Conservation (phyloP, 1,284 basidiomycete genomes). For the Ustilago nuda region DNA sequence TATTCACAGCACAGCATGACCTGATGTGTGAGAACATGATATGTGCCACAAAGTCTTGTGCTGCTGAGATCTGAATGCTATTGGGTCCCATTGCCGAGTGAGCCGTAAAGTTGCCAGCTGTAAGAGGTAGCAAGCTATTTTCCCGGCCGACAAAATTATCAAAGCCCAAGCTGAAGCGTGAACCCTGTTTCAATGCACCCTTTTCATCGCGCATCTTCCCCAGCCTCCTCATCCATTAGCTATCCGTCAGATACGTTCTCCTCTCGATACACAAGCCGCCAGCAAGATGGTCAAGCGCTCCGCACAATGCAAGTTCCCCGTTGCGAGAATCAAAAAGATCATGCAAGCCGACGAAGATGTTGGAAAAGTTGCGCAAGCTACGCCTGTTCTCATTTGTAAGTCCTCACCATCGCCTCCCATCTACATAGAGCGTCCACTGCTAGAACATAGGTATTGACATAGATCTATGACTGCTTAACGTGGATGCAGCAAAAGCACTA, state of each 20-base stretch:
- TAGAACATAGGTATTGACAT: conserved; percentile 1
- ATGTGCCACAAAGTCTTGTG: background rate
- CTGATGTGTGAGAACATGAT: background rate
- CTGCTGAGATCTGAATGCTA: background rate
- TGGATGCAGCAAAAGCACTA: conserved; percentile 84
- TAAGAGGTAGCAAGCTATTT: background rate
- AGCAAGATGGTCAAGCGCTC: conserved; percentile 64
- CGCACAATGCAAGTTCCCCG: conserved; percentile 66
- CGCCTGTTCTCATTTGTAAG: conserved; percentile 96
- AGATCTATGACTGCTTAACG: background rate
- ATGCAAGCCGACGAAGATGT: conserved; percentile 99
- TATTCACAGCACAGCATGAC: background rate
- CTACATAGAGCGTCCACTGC: background rate
- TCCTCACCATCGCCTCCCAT: conserved; percentile 43
- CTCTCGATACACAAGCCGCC: background rate
- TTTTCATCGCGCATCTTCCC: background rate
- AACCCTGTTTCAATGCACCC: conserved; percentile 7
- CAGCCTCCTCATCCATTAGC: background rate
- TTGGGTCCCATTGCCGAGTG: background rate
- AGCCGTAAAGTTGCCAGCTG: background rate
- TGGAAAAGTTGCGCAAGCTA: conserved; percentile 96
- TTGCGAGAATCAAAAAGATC: conserved; percentile 96
- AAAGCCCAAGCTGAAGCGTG: background rate
- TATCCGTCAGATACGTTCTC: too few species aligned
- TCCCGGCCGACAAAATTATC: conserved; percentile 19